These are phyloP conservation scores for Eucalyptus pauciflora DNA, from an alignment of 345 rosid genomes.

Conservation along the genomic window DNA sequence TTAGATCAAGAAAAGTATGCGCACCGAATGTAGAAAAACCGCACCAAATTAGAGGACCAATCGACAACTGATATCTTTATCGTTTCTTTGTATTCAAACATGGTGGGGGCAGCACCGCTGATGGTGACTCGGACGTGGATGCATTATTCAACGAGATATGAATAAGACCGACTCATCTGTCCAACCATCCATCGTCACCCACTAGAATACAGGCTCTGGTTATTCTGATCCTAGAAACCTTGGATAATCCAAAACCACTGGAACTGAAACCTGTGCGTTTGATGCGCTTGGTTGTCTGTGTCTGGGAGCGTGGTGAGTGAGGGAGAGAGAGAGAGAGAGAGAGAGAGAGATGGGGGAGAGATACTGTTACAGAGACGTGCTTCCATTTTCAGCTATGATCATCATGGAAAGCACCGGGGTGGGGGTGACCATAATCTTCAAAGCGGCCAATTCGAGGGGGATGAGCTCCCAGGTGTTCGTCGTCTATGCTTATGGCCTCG, in stretches of 20 bases:
- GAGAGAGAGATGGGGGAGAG: background rate
- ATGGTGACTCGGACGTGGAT: too few species aligned
- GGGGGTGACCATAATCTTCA: background rate
- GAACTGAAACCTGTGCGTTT: background rate
- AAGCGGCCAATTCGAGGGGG: background rate
- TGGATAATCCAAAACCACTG: background rate
- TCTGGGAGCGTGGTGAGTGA: background rate
- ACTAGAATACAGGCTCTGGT: background rate
- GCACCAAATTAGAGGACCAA: too few species aligned
- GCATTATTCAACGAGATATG: too few species aligned
- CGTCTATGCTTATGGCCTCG: slow-evolving; percentile 1
- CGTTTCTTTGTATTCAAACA: too few species aligned
- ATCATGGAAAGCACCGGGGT: background rate
- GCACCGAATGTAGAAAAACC: too few species aligned
- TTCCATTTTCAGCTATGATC: background rate
- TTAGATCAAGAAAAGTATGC: background rate
- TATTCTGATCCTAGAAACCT: background rate
- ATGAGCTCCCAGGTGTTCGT: background rate
- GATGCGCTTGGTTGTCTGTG: background rate
- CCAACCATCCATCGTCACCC: background rate
- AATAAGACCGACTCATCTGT: too few species aligned
- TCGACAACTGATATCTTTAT: too few species aligned
- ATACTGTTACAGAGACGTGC: background rate
- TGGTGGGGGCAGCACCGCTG: too few species aligned
- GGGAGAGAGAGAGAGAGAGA: background rate